phyloP scores from a whole-genome alignment of 345 rosid species.

The Euphorbia pulcherrima region DNA sequence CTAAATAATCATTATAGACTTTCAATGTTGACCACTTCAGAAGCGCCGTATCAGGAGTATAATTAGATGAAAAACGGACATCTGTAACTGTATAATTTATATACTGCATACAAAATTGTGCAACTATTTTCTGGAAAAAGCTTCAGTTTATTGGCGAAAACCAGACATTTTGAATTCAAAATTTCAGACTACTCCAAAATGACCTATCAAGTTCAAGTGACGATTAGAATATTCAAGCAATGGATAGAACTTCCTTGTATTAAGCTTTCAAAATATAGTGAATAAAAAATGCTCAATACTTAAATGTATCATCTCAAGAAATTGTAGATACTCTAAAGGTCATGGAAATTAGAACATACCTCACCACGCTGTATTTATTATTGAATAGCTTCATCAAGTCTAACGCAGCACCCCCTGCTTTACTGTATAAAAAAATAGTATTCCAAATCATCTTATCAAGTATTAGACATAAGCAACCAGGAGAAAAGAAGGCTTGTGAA shows the following conservation, averaged over 20 bases:
- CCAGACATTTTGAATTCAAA: neutral
- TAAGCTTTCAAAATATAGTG: neutral
- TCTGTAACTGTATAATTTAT: neutral
- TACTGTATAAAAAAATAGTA: slow-evolving; percentile 38
- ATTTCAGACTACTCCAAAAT: neutral
- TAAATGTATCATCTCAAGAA: neutral
- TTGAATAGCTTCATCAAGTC: slow-evolving; percentile 89
- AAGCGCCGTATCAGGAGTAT: neutral
- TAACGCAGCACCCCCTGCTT: slow-evolving; percentile 62
- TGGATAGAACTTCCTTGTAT: neutral
- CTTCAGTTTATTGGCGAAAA: neutral
- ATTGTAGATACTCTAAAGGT: neutral
- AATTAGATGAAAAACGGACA: neutral
- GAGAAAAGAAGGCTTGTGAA: neutral
- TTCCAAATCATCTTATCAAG: neutral
- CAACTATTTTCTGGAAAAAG: neutral
- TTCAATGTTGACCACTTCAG: too few species aligned
- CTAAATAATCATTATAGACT: too few species aligned
- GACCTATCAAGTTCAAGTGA: neutral
- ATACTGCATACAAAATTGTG: neutral
- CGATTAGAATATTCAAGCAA: neutral
- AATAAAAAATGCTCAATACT: neutral
- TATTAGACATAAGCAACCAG: neutral
- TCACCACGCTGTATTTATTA: slow-evolving; percentile 68
- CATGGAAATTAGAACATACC: slow-evolving; percentile 36